Conservation (phyloP, 1,284 basidiomycete species). For the Agaricales sp. region DNA sequence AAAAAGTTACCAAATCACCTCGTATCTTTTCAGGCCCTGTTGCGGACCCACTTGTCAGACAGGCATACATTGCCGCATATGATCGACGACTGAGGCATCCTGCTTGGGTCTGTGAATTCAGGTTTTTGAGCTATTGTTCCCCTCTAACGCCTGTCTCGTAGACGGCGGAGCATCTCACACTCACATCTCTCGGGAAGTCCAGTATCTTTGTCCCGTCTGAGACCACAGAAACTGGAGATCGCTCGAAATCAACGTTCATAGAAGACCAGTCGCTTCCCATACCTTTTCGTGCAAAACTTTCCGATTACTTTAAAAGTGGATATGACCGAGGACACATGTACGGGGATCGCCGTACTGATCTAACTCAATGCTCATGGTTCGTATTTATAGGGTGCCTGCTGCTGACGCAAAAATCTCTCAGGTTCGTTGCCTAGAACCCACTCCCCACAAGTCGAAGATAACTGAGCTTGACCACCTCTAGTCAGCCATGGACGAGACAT, state of each 20-base stretch:
- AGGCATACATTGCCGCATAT: conserved; percentile 84
- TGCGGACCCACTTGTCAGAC: conserved; percentile 68
- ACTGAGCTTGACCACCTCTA: conserved; percentile 19
- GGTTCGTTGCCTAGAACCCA: conserved; percentile 30
- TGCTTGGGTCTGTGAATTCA: conserved; percentile 66
- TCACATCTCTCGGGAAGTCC: conserved; percentile 58
- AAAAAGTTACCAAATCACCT: conserved; percentile 3
- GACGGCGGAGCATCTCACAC: conserved; percentile 90
- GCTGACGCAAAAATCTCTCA: conserved; percentile 91
- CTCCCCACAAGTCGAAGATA: background rate
- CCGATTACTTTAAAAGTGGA: conserved; percentile 89
- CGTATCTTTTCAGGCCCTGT: conserved; percentile 57
- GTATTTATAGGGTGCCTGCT: conserved; percentile 73
- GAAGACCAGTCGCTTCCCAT: conserved; percentile 79
- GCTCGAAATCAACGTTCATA: conserved; percentile 72
- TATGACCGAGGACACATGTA: conserved; percentile 98
- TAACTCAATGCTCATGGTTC: conserved; percentile 1
- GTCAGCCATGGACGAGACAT: conserved; percentile 96
- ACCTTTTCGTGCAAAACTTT: conserved; percentile 75
- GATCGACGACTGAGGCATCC: conserved; percentile 88
- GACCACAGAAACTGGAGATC: conserved; percentile 42
- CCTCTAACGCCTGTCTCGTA: conserved; percentile 17
- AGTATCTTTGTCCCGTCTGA: conserved; percentile 21
- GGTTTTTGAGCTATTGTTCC: background rate
- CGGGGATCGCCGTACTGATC: conserved; percentile 16